Conservation (phyloP, 2,329 filamentous ascomycete genomes). For the Exophiala sp. region DNA sequence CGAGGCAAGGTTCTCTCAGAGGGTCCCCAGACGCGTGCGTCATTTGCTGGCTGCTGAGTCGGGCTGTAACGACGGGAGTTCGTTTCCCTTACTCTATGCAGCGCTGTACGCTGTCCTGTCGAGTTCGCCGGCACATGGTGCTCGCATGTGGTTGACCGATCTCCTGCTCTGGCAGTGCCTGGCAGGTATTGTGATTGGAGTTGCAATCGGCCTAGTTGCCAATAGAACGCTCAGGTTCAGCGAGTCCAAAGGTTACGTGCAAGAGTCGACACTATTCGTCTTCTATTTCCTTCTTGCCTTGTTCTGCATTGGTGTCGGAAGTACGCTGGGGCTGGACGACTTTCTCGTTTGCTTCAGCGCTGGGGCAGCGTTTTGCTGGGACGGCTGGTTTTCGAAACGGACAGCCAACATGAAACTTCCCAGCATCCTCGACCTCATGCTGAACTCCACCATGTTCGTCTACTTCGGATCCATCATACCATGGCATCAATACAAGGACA, state of each 20-base stretch:
- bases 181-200: constrained; percentile 44
- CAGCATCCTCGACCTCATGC: constrained; percentile 48
- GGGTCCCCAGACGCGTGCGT: constrained; percentile 48
- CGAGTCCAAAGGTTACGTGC: constrained; percentile 42
- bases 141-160: constrained; percentile 50
- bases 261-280: constrained; percentile 46
- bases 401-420: constrained; percentile 44
- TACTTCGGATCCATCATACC: constrained; percentile 53
- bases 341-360: constrained; percentile 54
- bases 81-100: constrained; percentile 53
- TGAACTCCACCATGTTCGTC: constrained; percentile 52
- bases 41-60: constrained; percentile 50
- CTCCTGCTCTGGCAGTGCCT: constrained; percentile 52
- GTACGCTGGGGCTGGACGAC: constrained; percentile 49
- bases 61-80: constrained; percentile 51
- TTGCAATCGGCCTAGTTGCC: constrained; percentile 44
- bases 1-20: constrained; percentile 48
- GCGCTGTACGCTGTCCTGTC: constrained; percentile 41
- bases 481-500: constrained; percentile 40
- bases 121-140: constrained; percentile 34
- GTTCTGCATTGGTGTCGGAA: constrained; percentile 48
- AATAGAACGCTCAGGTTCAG: constrained; percentile 48
- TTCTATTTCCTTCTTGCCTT: constrained; percentile 53
- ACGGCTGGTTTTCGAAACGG: constrained; percentile 49
- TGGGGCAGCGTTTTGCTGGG: constrained; percentile 50